Conservation (phyloP, 139 green algal species). For the Marvania coccoides region DNA sequence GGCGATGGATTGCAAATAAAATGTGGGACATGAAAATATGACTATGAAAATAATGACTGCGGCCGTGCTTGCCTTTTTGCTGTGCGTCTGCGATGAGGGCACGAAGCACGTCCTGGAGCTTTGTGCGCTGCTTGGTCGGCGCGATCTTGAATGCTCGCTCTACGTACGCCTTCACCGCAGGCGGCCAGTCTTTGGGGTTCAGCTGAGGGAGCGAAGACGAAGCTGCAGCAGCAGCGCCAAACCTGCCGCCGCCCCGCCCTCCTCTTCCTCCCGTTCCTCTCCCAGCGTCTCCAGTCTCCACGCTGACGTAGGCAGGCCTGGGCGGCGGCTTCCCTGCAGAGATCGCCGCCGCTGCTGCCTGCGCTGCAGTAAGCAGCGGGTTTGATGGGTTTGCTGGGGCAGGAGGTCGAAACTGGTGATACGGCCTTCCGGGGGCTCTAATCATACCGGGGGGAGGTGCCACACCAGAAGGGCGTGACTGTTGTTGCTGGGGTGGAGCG, state of each 20-base stretch:
- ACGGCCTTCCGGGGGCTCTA: no score
- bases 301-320: not conserved
- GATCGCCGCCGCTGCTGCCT: no score
- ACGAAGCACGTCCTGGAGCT: conserved; percentile 24
- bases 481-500: no score
- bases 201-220: no score
- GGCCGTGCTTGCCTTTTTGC: conserved; percentile 17
- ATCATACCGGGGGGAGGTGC: no score
- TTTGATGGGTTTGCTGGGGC: not conserved
- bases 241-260: not conserved
- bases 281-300: not conserved
- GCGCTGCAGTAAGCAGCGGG: not conserved
- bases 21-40: not conserved
- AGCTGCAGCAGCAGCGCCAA: no score
- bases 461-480: no score
- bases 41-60: not conserved
- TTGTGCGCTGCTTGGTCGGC: conserved; percentile 6
- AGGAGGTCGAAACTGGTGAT: not conserved
- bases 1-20: not conserved
- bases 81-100: conserved; percentile 25
- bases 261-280: not conserved
- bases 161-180: conserved; percentile 29
- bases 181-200: conserved; percentile 29
- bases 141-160: conserved; percentile 27
- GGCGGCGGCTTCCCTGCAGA: not conserved